Evolutionary conservation across 768 basidiomycete species (phyloP).

Genomic region (Pleurotus platypus): DNA sequence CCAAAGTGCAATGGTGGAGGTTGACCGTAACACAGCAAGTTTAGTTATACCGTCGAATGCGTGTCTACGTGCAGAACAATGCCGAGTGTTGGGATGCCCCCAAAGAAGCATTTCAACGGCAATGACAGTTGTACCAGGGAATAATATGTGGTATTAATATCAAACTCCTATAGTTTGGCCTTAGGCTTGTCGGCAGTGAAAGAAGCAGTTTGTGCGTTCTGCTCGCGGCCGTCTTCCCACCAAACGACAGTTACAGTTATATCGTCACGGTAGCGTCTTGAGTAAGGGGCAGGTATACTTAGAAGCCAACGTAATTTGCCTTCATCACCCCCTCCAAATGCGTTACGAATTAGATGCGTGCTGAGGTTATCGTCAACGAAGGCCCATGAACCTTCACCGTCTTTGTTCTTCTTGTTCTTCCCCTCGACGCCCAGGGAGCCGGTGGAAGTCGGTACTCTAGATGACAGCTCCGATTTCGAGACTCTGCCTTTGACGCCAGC

Average conservation of each 20-base stretch:
- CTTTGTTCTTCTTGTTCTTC: constrained; percentile 42
- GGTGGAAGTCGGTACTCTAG: constrained; percentile 50
- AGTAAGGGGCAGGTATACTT: constrained; percentile 80
- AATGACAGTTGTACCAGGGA: not conserved
- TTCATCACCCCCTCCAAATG: constrained; percentile 83
- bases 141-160: not conserved
- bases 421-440: constrained; percentile 62
- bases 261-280: constrained; percentile 80
- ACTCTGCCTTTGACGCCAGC: constrained; percentile 65
- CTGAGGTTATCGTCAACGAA: constrained; percentile 79
- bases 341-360: constrained; percentile 85
- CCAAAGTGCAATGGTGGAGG: too few relatives aligned
- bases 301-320: constrained; percentile 52
- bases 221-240: constrained; percentile 72
- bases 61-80: too few relatives aligned
- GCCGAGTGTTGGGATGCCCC: too few relatives aligned
- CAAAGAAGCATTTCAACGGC: too few relatives aligned
- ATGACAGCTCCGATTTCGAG: constrained; percentile 52
- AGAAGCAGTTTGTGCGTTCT: constrained; percentile 28
- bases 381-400: constrained; percentile 57
- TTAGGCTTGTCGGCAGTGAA: constrained; percentile 25
- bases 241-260: constrained; percentile 81
- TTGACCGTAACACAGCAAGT: too few relatives aligned
- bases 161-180: constrained; percentile 32
- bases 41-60: too few relatives aligned